phyloP scores from a whole-genome alignment of 2,329 filamentous ascomycete genomes.

The Fusarium dimerum region DNA sequence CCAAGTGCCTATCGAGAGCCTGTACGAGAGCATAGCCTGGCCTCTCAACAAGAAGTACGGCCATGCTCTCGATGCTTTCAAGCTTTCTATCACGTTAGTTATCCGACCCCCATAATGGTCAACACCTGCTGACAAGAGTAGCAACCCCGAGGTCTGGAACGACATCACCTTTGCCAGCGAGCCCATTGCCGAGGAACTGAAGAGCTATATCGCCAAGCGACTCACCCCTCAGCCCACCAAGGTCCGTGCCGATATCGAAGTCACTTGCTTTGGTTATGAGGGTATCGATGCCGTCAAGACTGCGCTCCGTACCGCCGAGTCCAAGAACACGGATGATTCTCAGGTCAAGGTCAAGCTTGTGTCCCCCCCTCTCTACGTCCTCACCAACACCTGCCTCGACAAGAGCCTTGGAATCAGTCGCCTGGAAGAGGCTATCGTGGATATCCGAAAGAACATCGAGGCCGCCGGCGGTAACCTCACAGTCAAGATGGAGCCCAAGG shows the following conservation, averaged over 20 bases:
- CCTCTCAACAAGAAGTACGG: conserved; percentile 97
- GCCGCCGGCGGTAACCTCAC: conserved; percentile 75
- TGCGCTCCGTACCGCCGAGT: conserved; percentile 87
- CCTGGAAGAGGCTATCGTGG: conserved; percentile 85
- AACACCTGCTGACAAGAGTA: conserved; percentile 36
- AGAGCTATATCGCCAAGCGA: conserved; percentile 95
- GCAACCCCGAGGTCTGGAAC: conserved; percentile 94
- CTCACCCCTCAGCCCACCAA: conserved; percentile 98
- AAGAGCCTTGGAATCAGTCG: conserved; percentile 83
- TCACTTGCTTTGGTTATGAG: conserved; percentile 93
- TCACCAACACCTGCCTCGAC: conserved; percentile 94
- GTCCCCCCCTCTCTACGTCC: conserved; percentile 94
- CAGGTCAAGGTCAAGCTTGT: conserved; percentile 98
- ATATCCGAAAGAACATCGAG: conserved; percentile 81
- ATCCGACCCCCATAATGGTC: not conserved
- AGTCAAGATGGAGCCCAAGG: conserved; percentile 99
- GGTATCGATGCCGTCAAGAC: conserved; percentile 98
- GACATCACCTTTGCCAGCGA: conserved; percentile 88
- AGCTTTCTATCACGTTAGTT: conserved; percentile 92
- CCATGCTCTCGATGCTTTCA: conserved; percentile 96
- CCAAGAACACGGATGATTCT: conserved; percentile 85
- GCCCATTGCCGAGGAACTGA: conserved; percentile 82
- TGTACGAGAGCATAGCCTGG: conserved; percentile 96
- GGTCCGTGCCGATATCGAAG: conserved; percentile 95
- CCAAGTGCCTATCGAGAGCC: conserved; percentile 84